Percentiles rank a stretch among this genome's conserved stretches.
Conservation (phyloP, 148 eudicot species). For the Amaranthus palmeri region DNA sequence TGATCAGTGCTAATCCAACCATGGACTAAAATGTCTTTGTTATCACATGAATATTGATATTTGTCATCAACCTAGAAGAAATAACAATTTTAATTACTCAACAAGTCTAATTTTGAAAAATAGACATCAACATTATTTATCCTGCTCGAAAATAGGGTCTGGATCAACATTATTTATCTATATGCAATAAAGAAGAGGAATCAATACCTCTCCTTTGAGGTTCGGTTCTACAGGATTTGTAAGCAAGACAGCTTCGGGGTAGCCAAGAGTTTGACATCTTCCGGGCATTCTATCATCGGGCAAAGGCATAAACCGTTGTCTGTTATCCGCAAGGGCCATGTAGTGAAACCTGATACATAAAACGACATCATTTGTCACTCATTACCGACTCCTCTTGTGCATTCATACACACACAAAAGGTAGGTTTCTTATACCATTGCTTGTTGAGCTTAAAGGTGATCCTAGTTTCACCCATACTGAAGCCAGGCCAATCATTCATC, state of each 20-base stretch:
- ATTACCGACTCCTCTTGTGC: background rate
- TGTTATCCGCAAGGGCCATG: constrained; percentile 79
- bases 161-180: background rate
- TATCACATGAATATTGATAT: constrained; percentile 77
- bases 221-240: constrained; percentile 62
- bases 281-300: constrained; percentile 79
- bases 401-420: background rate
- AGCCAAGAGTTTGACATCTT: constrained; percentile 67
- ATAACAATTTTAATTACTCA: background rate
- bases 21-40: constrained; percentile 67
- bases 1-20: constrained; percentile 73
- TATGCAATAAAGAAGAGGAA: background rate
- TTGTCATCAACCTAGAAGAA: constrained; percentile 74
- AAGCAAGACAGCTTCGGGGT: constrained; percentile 82
- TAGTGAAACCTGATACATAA: constrained; percentile 52
- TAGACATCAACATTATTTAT: no score
- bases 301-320: constrained; percentile 72
- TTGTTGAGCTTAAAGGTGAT: constrained; percentile 71
- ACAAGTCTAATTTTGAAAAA: background rate
- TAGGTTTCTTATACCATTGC: constrained; percentile 36
- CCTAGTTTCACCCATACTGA: constrained; percentile 67
- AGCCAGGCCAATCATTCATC: constrained; percentile 58
- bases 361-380: background rate
- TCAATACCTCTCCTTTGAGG: constrained; percentile 64
- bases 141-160: background rate